Base-by-base conservation (phyloP, 164 flowering plant genomes). In the Warburgia ugandensis region DNA sequence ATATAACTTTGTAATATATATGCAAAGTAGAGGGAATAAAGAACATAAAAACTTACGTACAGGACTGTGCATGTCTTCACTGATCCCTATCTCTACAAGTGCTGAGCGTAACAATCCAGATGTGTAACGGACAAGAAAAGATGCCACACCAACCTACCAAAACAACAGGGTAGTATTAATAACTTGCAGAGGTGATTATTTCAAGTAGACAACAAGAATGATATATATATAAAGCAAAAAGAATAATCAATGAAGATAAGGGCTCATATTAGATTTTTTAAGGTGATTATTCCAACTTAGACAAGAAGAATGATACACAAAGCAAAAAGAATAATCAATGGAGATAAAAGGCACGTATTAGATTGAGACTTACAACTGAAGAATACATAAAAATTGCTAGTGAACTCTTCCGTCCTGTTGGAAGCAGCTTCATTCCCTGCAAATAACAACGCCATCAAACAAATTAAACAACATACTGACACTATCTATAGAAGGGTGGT, bases 351-450 rank as follows among this genome's bases (percentile, higher is more conserved):
- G 23, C 26, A 19, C 28, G n/a, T n/a, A n/a, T n/a, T n/a, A n/a
- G n/a, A n/a, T 33, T 16, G 58, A 48, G 9, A 73, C 96, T 52
- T 62, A 92, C 98, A 46, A 71, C 38, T 43, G 73, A 81, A 26
- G 95, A 74, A 67, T 83, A 86, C 11, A 88, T 12, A 58, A 85
- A 69, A 30, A 92, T 66, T 14, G 76, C 94, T 7, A 92, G 73
- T 9, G 96, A 81, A 65, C 48, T 79, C 71, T 62, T 83, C 58
- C 85, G 72, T 46, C 98, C 95, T 53, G 86, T 77, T 48, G 98
- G 98, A 22, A 92, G 89, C 67, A 85, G 74, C 79, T 70, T 92
- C 98, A 92, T 92, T 47, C 98, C 98, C 98, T 92, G 81, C 38
- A n/a, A n/a, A n/a, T n/a, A n/a, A n/a, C n/a, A n/a, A n/a, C n/a